Conservation (phyloP, 179 eudicot species). For the Monotropa hypopitys region DNA sequence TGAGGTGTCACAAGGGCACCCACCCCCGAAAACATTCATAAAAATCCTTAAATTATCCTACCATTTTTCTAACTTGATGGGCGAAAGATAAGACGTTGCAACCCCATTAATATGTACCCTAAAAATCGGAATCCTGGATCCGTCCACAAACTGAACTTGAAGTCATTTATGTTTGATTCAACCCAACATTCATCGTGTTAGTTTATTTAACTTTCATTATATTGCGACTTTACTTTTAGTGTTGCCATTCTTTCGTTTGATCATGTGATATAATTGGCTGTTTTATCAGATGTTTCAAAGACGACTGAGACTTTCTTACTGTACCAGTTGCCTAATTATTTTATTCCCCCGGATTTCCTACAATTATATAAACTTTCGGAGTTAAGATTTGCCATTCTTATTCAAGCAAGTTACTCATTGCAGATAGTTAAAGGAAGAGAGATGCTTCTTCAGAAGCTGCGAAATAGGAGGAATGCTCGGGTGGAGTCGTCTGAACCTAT, state of each 20-base stretch:
- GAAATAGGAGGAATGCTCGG: slow-evolving; percentile 22
- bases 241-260: not conserved
- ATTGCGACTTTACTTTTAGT: not conserved
- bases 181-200: not conserved
- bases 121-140: not conserved
- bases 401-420: slow-evolving; percentile 2
- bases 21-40: too few relatives aligned
- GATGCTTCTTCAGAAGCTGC: slow-evolving; percentile 33
- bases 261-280: not conserved
- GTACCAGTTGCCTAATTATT: not conserved
- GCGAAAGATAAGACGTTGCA: not conserved
- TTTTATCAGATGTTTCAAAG: not conserved
- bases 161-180: not conserved
- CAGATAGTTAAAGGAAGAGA: slow-evolving; percentile 50
- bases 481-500: slow-evolving; percentile 8
- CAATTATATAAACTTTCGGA: not conserved
- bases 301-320: not conserved
- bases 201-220: not conserved
- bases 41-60: not conserved
- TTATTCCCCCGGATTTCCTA: not conserved
- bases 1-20: too few relatives aligned
- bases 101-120: not conserved
- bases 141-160: not conserved
- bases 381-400: not conserved
- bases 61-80: not conserved